phyloP scores from a whole-genome alignment of 805 yeast species.

The Grigorovia humatica region DNA sequence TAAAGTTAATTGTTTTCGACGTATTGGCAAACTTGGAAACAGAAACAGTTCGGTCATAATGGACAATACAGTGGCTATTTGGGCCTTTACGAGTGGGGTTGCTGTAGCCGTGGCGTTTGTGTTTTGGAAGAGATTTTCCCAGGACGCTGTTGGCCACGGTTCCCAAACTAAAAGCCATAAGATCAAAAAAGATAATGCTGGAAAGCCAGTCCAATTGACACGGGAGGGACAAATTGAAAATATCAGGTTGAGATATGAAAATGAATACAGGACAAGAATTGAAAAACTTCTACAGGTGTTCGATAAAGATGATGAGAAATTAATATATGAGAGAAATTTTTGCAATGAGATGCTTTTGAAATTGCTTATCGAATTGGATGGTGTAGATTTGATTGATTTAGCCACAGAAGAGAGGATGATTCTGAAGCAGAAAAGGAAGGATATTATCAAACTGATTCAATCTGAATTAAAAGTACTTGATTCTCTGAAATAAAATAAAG shows the following conservation, averaged over 20 bases:
- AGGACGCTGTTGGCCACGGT: not conserved
- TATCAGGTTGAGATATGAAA: constrained; percentile 17
- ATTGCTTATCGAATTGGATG: constrained; percentile 56
- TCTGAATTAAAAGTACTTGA: constrained; percentile 48
- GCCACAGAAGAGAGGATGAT: constrained; percentile 36
- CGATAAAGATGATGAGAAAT: constrained; percentile 18
- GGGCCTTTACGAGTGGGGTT: constrained; percentile 10
- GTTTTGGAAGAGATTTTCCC: constrained; percentile 8
- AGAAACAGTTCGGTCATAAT: not conserved
- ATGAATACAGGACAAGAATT: constrained; percentile 20
- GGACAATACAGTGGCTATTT: not conserved
- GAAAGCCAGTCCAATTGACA: constrained; percentile 15
- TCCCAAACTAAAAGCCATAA: constrained; percentile 6
- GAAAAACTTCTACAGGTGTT: constrained; percentile 12
- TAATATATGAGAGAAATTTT: constrained; percentile 41
- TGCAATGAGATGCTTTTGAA: constrained; percentile 61
- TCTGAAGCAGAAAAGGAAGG: constrained; percentile 49
- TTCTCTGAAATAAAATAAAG: constrained; percentile 6
- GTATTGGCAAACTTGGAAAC: not conserved
- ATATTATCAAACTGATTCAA: constrained; percentile 51
- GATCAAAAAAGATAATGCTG: constrained; percentile 3
- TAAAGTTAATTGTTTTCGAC: not conserved
- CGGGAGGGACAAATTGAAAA: constrained; percentile 20
- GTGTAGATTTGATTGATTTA: constrained; percentile 35
- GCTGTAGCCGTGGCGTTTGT: constrained; percentile 10